Evolutionary conservation across 2,329 filamentous ascomycete species (phyloP).

Genomic region (Phialophora verrucosa): DNA sequence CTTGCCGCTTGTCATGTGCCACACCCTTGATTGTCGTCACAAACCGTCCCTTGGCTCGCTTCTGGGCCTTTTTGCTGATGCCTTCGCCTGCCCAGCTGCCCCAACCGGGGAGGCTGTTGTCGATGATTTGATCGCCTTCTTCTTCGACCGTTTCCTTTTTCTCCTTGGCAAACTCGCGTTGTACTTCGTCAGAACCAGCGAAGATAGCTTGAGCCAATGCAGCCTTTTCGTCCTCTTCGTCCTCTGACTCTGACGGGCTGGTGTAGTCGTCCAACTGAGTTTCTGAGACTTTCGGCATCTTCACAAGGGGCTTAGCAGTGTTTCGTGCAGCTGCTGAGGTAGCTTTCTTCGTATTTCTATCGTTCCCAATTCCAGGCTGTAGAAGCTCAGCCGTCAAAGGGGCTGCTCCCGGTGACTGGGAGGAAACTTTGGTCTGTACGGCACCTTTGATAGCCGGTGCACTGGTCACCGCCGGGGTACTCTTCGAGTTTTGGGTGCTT

Average conservation of each 20-base stretch:
- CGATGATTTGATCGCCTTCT: constrained; percentile 81
- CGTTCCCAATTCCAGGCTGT: not conserved
- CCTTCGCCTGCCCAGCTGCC: constrained; percentile 89
- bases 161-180: constrained; percentile 78
- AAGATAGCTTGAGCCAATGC: constrained; percentile 82
- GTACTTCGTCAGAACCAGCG: constrained; percentile 68
- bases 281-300: constrained; percentile 36
- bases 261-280: constrained; percentile 31
- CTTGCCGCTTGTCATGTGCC: constrained; percentile 76
- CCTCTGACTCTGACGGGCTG: constrained; percentile 43
- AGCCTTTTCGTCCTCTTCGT: constrained; percentile 53
- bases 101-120: constrained; percentile 91
- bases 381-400: not conserved
- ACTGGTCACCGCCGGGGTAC: constrained; percentile 10
- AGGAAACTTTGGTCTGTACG: not conserved
- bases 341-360: not conserved
- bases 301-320: constrained; percentile 16
- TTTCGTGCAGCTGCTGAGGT: not conserved
- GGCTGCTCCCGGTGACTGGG: not conserved
- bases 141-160: constrained; percentile 74
- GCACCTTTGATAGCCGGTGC: not conserved
- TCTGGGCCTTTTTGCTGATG: constrained; percentile 69
- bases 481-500: not conserved
- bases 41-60: constrained; percentile 60
- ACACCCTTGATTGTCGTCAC: constrained; percentile 66